Percentiles rank a stretch among this genome's conserved stretches.
phyloP scores from a whole-genome alignment of 495 filamentous ascomycete species.

The Hypoxylon fuscum region DNA sequence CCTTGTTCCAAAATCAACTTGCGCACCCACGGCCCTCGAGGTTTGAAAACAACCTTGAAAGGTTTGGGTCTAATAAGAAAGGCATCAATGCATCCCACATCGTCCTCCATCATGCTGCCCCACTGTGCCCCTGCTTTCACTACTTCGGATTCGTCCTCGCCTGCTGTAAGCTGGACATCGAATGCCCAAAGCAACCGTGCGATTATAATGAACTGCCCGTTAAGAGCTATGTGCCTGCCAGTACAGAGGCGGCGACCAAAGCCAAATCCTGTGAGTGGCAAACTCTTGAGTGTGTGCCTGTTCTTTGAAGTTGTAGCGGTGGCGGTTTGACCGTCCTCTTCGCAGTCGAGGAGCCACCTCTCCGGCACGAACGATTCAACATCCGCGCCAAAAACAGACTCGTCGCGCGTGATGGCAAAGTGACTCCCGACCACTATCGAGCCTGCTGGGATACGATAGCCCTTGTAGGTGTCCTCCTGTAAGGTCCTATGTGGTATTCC shows the following conservation, averaged over 20 bases:
- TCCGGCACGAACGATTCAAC: conserved; percentile 58
- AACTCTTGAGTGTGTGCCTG: conserved; percentile 50
- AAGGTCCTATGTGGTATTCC: conserved; percentile 61
- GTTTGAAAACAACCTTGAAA: conserved; percentile 37
- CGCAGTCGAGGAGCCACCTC: conserved; percentile 49
- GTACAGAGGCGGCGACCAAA: conserved; percentile 61
- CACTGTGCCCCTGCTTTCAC: no score
- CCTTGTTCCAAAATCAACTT: conserved; percentile 4
- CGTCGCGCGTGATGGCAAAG: conserved; percentile 63
- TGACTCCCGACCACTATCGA: conserved; percentile 59
- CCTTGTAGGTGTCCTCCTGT: conserved; percentile 55
- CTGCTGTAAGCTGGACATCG: conserved; percentile 42
- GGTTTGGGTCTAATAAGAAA: conserved; percentile 49
- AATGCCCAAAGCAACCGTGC: conserved; percentile 60
- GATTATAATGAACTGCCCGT: conserved; percentile 54
- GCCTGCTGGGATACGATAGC: conserved; percentile 51
- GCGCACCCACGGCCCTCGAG: conserved; percentile 36
- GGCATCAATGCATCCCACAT: conserved; percentile 46
- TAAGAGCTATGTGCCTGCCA: conserved; percentile 57
- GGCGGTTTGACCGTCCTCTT: no score
- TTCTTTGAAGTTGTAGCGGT: no score
- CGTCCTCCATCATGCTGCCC: conserved; percentile 14
- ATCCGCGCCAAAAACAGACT: conserved; percentile 55
- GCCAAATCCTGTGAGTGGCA: conserved; percentile 58
- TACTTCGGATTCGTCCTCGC: conserved; percentile 24